Evolutionary conservation across 1,139 yeast species (phyloP).

Genomic region (Lodderomyces parapsilosis): DNA sequence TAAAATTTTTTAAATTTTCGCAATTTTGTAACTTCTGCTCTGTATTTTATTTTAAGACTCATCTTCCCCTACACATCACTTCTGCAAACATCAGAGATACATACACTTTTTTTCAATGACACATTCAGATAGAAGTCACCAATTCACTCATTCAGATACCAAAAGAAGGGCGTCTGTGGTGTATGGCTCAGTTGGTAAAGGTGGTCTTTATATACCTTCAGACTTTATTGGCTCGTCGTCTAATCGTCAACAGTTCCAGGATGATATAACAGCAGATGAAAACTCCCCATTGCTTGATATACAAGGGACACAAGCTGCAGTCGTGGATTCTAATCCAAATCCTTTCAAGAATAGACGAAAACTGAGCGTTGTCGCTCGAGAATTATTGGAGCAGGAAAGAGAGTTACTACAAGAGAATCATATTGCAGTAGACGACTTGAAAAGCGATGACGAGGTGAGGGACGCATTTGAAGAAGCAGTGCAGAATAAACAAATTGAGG

Average conservation of each 20-base stretch:
- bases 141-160: slow-evolving; percentile 47
- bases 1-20: no score
- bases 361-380: slow-evolving; percentile 27
- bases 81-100: no score
- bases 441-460: slow-evolving; percentile 30
- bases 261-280: slow-evolving; percentile 14
- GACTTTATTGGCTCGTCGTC: slow-evolving; percentile 35
- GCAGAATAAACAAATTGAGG: slow-evolving; percentile 22
- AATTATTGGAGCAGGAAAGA: slow-evolving; percentile 35
- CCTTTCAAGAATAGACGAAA: slow-evolving; percentile 16
- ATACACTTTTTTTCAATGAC: not conserved
- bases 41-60: no score
- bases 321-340: not conserved
- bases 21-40: no score
- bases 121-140: slow-evolving; percentile 26
- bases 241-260: slow-evolving; percentile 10
- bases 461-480: slow-evolving; percentile 40
- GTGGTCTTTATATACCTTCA: slow-evolving; percentile 51
- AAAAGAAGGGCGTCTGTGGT: slow-evolving; percentile 54
- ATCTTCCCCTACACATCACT: no score
- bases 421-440: slow-evolving; percentile 19
- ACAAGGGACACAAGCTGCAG: not conserved
- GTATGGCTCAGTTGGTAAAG: slow-evolving; percentile 53
- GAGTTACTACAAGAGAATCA: slow-evolving; percentile 33
- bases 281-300: slow-evolving; percentile 11